Evolutionary conservation across 306 rosid species (phyloP).

Genomic region (Medicago lupulina): DNA sequence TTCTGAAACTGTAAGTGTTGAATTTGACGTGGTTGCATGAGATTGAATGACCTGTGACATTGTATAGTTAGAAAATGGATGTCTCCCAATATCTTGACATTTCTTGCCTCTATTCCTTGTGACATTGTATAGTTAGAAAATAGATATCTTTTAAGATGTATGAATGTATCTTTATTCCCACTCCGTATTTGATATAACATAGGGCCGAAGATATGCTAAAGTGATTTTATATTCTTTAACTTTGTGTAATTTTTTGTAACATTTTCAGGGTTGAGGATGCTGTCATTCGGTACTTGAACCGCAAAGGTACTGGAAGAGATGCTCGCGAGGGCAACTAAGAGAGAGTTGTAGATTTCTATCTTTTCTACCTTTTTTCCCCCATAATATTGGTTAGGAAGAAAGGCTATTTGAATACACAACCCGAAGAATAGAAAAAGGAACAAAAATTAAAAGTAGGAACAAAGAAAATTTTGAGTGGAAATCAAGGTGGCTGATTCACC

Average conservation of each 20-base stretch:
- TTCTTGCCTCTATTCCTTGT: background rate
- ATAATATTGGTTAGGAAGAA: background rate
- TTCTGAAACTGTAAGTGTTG: background rate
- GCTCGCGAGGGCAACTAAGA: slow-evolving; percentile 61
- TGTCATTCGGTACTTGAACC: slow-evolving; percentile 82
- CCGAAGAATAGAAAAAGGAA: slow-evolving; percentile 30
- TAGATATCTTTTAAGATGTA: background rate
- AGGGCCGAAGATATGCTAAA: slow-evolving; percentile 13
- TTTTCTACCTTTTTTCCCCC: background rate
- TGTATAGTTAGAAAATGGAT: no score
- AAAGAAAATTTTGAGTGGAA: slow-evolving; percentile 25
- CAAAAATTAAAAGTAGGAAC: background rate
- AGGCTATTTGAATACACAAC: background rate
- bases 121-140: slow-evolving; percentile 3
- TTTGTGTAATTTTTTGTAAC: slow-evolving; percentile 14
- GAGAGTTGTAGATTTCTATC: slow-evolving; percentile 23
- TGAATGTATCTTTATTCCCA: background rate
- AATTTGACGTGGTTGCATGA: background rate
- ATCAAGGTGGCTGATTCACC: background rate
- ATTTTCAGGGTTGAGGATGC: slow-evolving; percentile 89
- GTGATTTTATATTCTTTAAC: slow-evolving; percentile 11
- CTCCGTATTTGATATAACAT: background rate
- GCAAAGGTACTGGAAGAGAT: slow-evolving; percentile 66
- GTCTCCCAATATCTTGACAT: no score
- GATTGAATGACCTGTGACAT: no score